Base-by-base conservation (phyloP, 345 rosid genomes). In the Hibiscus syriacus region DNA sequence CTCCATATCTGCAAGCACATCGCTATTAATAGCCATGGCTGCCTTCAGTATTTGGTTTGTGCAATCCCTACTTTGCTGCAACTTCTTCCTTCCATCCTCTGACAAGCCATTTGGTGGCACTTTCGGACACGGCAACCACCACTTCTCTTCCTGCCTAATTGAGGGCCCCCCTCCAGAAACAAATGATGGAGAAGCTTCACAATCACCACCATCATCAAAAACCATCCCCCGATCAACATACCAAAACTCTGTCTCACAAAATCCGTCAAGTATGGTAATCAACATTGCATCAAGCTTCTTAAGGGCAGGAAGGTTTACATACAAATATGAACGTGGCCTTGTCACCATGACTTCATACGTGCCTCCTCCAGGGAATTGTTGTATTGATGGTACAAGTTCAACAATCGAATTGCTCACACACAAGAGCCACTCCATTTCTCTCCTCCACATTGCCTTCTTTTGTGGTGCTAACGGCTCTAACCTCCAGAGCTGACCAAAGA, bases 281-380 rank as follows among this genome's bases (percentile, higher is more conserved):
- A 95, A 59, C 94, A 95, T 84, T 0, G 97, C 96, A 69, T 95
- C 99, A 19, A 95, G 96, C 80, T 95, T 92, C 95, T 81, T 95
- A 20, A 95, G 87, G 1, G 99, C 99, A 62, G 98, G 99, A 26
- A 95, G 87, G 79, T 90, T 92, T n/a, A 91, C 69, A 59, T 88
- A 85, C 49, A 95, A 79, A 81, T 95, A 98, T 3, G 92, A 90
- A 4, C 98, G 90, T 0, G 98, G 96, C 23, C 88, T 81, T 38
- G 93, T 85, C 25, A 83, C 85, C 99, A 92, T 95, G 69, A 95
- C 84, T 81, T 95, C 98, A 52, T 95, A 92, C 0, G 94, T 85
- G 17, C 97, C 90, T 11, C 98, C 99, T 32, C 96, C 96, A 4
- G 96, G 96, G 73, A 89, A 92, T 67, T 90, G 90, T 62, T 95